Evolutionary conservation across 441 rosid species (phyloP), one percentile per base, ranked within the genome.

Genomic region (Brassica balearica): DNA sequence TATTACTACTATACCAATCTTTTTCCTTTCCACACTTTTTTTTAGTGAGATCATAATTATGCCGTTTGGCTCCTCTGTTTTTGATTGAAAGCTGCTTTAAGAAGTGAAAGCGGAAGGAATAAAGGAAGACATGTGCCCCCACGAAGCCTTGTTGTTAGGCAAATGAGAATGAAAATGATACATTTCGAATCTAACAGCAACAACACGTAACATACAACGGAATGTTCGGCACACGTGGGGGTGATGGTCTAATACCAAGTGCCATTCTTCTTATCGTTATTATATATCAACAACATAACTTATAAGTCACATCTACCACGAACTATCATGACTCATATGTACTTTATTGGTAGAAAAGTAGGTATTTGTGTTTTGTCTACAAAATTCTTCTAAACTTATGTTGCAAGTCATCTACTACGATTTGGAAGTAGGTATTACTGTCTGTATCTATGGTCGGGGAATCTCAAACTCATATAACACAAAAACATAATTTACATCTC

Each of bases 141-240:
- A 79, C 82, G 71, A 68, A 36, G 66, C 55, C 32, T 68, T 62
- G 74, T 73, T 62, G 71, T 2, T 23, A 68, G 19, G 74, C 59
- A 36, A 48, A 68, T 32, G 64, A 72, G 51, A 34, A 25, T 36
- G 63, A 5, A 5, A 62, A 76, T 68, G 68, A 15, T 60, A 15
- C 4, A 55, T 29, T 68, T 78, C 46, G 53, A 72, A 68, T n/a
- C 34, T 62, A 73, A 67, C 73, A 25, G 56, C 80, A 56, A 69
- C 70, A 59, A n/a, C 63, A 71, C 58, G 69, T 72, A 67, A 34
- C 59, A 14, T 53, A 36, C 51, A 74, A 68, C 82, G 71, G 78
- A 79, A 79, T 79, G 79, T 74, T 69, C 68, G 82, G 63, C 71
- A 69, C 82, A 74, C 78, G 82, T 79, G 74, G 74, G 60, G 8